phyloP scores from a whole-genome alignment of 164 flowering plant species.

The Kingdonia uniflora region DNA sequence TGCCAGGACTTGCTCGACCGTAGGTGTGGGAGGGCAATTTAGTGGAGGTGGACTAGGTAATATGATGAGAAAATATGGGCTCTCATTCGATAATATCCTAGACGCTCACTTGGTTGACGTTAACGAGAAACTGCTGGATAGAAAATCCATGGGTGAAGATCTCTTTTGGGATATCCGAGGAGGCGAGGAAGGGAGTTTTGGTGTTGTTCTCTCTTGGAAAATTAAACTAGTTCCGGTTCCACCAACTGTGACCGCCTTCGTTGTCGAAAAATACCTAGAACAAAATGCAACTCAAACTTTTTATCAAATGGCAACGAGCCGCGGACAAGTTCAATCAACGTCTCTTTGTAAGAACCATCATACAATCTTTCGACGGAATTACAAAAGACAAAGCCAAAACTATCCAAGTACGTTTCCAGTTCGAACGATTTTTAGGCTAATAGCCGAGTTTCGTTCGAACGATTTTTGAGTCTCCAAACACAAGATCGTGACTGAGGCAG shows the following conservation, averaged over 20 bases:
- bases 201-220: background rate
- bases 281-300: conserved; percentile 2
- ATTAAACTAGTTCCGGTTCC: background rate
- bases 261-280: background rate
- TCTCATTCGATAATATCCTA: background rate
- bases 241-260: background rate
- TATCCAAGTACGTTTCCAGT: background rate
- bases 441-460: too few relatives aligned
- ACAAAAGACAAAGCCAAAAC: background rate
- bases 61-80: conserved; percentile 1
- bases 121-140: background rate
- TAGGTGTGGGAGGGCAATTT: background rate
- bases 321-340: background rate
- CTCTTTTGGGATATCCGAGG: background rate
- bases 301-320: background rate
- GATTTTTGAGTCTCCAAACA: too few relatives aligned
- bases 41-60: background rate
- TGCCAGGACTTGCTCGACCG: background rate
- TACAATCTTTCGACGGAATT: background rate
- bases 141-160: background rate
- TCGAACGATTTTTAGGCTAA: too few relatives aligned
- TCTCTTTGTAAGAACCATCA: background rate
- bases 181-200: background rate
- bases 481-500: too few relatives aligned
- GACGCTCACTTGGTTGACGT: background rate